Percentiles rank a stretch among this genome's conserved stretches.
Conservation (phyloP, 2,329 filamentous ascomycete genomes). For the Aspergillus clavatus region DNA sequence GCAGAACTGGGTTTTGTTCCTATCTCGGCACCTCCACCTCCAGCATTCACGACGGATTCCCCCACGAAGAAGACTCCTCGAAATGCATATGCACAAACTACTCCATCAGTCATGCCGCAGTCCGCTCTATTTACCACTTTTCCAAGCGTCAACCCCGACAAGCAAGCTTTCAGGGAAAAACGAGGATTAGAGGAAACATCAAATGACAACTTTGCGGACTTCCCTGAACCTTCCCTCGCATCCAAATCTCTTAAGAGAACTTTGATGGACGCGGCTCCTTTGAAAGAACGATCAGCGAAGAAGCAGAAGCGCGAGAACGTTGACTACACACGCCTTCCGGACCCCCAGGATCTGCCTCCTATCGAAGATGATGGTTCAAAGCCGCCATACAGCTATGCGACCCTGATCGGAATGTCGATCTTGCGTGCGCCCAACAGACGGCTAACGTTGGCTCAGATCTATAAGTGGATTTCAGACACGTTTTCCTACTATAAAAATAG, state of each 20-base stretch:
- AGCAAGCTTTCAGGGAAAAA: constrained; percentile 44
- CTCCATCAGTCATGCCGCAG: constrained; percentile 34
- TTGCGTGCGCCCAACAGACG: constrained; percentile 76
- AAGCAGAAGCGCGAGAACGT: constrained; percentile 60
- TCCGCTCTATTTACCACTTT: constrained; percentile 50
- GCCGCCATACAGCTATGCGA: constrained; percentile 87
- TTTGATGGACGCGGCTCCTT: constrained; percentile 67
- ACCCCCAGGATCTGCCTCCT: constrained; percentile 71
- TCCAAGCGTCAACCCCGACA: constrained; percentile 41
- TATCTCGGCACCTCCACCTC: constrained; percentile 45
- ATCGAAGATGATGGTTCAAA: constrained; percentile 84
- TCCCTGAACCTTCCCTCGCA: constrained; percentile 43
- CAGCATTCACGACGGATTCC: constrained; percentile 45
- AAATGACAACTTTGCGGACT: constrained; percentile 44
- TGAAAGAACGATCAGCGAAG: constrained; percentile 66
- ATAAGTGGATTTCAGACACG: constrained; percentile 98
- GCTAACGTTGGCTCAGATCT: constrained; percentile 89
- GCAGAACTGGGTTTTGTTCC: constrained; percentile 60
- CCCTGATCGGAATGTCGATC: constrained; percentile 95
- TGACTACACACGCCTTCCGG: constrained; percentile 53
- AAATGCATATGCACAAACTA: constrained; percentile 21
- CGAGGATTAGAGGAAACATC: constrained; percentile 36
- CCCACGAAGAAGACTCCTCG: constrained; percentile 43
- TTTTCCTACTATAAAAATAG: constrained; percentile 80
- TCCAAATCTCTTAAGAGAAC: constrained; percentile 53